Evolutionary conservation across 352 stramenopile species (phyloP).

Genomic region (Phytophthora niederhauseri): DNA sequence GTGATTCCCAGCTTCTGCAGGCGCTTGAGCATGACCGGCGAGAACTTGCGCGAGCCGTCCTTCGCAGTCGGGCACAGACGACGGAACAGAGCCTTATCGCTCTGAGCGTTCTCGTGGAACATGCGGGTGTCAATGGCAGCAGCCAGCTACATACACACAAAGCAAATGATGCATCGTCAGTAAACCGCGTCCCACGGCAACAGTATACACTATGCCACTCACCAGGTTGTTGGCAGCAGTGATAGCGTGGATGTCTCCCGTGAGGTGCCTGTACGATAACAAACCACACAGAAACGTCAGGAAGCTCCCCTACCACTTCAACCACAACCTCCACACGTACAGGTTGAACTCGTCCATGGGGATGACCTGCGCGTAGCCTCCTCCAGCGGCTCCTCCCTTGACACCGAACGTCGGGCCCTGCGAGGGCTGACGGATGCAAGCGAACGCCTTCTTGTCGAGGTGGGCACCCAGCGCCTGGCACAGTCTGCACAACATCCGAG

Average conservation of each 20-base stretch:
- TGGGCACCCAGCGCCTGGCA: constrained; percentile 95
- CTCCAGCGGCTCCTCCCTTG: constrained; percentile 90
- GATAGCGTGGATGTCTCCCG: constrained; percentile 98
- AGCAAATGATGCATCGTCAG: neutral
- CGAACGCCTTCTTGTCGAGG: constrained; percentile 94
- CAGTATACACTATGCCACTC: constrained; percentile 3
- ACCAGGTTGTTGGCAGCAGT: constrained; percentile 98
- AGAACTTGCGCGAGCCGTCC: constrained; percentile 86
- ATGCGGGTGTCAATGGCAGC: constrained; percentile 98
- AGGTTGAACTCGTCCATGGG: constrained; percentile 99
- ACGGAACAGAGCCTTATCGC: constrained; percentile 86
- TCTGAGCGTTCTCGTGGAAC: constrained; percentile 95
- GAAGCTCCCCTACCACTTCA: neutral
- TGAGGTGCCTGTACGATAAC: constrained; percentile 97
- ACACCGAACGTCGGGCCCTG: constrained; percentile 99
- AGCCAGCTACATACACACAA: constrained; percentile 72
- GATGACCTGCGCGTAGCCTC: constrained; percentile 95
- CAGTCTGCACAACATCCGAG: constrained; percentile 59
- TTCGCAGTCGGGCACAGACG: constrained; percentile 87
- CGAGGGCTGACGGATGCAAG: constrained; percentile 97
- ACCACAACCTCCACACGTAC: constrained; percentile 62
- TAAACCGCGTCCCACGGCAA: neutral
- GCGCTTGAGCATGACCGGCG: constrained; percentile 91
- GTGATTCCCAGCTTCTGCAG: constrained; percentile 96
- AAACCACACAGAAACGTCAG: too few species aligned